phyloP scores from a whole-genome alignment of 2,329 filamentous ascomycete species.

The Elsinoe necatrix region DNA sequence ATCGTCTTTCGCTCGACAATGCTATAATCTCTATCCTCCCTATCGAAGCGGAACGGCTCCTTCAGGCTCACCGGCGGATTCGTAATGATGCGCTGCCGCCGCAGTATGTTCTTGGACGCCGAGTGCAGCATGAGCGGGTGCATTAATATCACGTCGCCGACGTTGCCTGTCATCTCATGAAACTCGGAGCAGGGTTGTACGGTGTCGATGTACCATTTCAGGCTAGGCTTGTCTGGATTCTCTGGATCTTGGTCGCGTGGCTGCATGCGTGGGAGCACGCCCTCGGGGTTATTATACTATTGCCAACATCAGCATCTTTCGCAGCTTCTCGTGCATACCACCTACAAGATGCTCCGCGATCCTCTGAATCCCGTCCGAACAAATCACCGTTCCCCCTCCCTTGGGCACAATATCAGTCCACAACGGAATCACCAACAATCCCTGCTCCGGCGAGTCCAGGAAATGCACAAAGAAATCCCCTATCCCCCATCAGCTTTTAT shows the following conservation, averaged over 20 bases:
- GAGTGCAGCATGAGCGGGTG: conserved; percentile 55
- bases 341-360: conserved; percentile 45
- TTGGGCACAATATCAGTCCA: conserved; percentile 54
- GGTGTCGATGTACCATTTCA: conserved; percentile 40
- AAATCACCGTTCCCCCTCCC: conserved; percentile 59
- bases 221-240: conserved; percentile 29
- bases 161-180: conserved; percentile 46
- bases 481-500: background rate
- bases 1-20: conserved; percentile 50
- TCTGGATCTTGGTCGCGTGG: conserved; percentile 35
- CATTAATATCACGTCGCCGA: conserved; percentile 51
- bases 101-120: conserved; percentile 42
- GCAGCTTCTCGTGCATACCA: no score
- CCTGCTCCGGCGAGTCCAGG: conserved; percentile 62
- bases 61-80: conserved; percentile 47
- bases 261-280: conserved; percentile 57
- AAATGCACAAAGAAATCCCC: conserved; percentile 63
- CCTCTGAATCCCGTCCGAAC: conserved; percentile 48
- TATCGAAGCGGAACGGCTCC: conserved; percentile 46
- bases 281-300: conserved; percentile 53
- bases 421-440: conserved; percentile 57
- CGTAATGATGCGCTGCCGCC: conserved; percentile 42
- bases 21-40: conserved; percentile 42
- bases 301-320: background rate
- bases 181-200: conserved; percentile 35